Conservation (phyloP, 2,329 filamentous ascomycete genomes). For the Diaporthe amygdali region DNA sequence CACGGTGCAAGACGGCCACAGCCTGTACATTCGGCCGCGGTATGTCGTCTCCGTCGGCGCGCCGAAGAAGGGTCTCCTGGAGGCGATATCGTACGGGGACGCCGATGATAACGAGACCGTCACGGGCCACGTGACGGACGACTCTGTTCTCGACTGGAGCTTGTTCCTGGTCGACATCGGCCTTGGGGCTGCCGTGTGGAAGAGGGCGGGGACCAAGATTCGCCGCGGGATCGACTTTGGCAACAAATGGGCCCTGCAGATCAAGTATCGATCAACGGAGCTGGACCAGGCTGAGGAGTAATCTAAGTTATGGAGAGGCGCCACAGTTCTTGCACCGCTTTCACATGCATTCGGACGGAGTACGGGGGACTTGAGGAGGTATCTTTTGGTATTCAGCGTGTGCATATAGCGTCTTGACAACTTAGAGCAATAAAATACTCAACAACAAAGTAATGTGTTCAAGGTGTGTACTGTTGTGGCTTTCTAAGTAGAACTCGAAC, state of each 20-base stretch:
- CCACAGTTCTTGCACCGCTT: neutral
- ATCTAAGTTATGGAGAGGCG: neutral
- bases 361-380: neutral
- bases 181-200: constrained; percentile 81
- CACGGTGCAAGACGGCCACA: constrained; percentile 73
- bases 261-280: constrained; percentile 54
- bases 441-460: neutral
- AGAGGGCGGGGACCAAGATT: constrained; percentile 80
- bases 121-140: constrained; percentile 42
- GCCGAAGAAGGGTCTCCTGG: constrained; percentile 83
- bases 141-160: constrained; percentile 66
- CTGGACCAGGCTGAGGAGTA: constrained; percentile 30
- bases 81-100: constrained; percentile 70
- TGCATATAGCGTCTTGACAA: constrained; percentile 14
- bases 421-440: neutral
- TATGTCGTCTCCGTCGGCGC: constrained; percentile 86
- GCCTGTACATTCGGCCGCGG: constrained; percentile 80
- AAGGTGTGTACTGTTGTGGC: neutral
- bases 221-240: constrained; percentile 89
- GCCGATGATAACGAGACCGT: constrained; percentile 47
- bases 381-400: neutral
- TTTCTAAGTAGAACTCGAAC: neutral
- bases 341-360: constrained; percentile 3
- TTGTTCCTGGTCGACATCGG: constrained; percentile 88
- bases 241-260: constrained; percentile 80